phyloP scores from a whole-genome alignment of 495 filamentous ascomycete genomes.

The Lindgomyces ingoldianus region DNA sequence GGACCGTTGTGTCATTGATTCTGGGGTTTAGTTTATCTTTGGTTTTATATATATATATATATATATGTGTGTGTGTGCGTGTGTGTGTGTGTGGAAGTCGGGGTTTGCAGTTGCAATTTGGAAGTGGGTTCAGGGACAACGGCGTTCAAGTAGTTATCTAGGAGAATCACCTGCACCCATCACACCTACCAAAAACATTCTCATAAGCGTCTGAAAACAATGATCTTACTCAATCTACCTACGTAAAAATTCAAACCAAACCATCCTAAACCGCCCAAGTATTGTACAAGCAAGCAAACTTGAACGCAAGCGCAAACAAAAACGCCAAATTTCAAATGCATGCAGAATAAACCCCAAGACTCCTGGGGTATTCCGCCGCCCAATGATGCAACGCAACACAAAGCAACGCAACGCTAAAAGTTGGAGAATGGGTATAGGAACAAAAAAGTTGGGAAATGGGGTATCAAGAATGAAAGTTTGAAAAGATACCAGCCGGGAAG shows the following conservation, averaged over 20 bases:
- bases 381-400: neutral
- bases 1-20: no score
- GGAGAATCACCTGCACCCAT: no score
- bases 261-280: neutral
- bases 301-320: neutral
- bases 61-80: neutral
- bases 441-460: neutral
- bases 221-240: no score
- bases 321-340: neutral
- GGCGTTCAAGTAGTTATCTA: no score
- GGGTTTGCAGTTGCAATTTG: neutral
- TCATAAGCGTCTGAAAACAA: no score
- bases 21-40: no score
- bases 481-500: neutral
- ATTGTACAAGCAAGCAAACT: neutral
- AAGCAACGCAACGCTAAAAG: constrained; percentile 3
- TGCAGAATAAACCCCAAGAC: neutral
- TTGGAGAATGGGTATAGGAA: constrained; percentile 1
- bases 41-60: no score
- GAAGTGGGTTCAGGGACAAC: neutral
- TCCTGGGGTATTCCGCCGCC: neutral
- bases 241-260: neutral
- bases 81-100: neutral
- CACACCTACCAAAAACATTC: no score
- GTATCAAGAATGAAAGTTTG: neutral